Evolutionary conservation across 257 asterid species (phyloP), one percentile per base, ranked within the genome.

Genomic region (Lycium barbarum): DNA sequence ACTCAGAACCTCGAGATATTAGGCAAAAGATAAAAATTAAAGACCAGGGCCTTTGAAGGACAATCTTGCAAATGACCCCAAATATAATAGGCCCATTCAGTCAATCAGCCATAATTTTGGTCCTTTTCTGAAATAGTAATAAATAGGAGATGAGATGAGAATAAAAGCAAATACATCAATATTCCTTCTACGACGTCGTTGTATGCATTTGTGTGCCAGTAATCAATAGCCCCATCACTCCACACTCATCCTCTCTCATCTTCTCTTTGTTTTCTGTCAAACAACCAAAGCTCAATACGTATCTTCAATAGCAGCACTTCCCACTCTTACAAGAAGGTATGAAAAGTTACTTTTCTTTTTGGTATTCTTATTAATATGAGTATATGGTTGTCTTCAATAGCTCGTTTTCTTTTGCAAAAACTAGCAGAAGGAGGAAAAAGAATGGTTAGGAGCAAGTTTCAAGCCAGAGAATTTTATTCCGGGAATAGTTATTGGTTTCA

Each of bases 401-500:
- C 33, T 26, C 33, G 33, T 26, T 26, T 26, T 26, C 33, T 14
- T 47, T 20, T 73, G 36, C 14, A n/a, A n/a, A n/a, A n/a, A n/a
- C n/a, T n/a, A n/a, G 63, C 14, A 33, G 88, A 93, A 91, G 82
- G 90, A 92, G 86, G 93, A 90, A 86, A 90, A 76, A 72, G 94
- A 91, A 91, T 87, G 95, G 95, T 47, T 93, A 51, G 97, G 95
- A 83, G 95, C 87, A 86, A 91, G 97, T 89, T 96, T 96, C 94
- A 92, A 84, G 98, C 92, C 98, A 45, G 98, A 93, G 83, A 95
- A 96, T 73, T 96, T 96, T 91, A 85, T 96, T 9, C 99, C 99
- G 22, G 99, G 99, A 59, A 91, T 96, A 13, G 87, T 95, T 51
- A 96, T 95, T 54, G 99, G 99, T 49, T 95, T 96, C 90, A 85